These are phyloP conservation scores for Saccharomyces hybrid DNA, from an alignment of 1,139 yeast species.

Conservation along the genomic window DNA sequence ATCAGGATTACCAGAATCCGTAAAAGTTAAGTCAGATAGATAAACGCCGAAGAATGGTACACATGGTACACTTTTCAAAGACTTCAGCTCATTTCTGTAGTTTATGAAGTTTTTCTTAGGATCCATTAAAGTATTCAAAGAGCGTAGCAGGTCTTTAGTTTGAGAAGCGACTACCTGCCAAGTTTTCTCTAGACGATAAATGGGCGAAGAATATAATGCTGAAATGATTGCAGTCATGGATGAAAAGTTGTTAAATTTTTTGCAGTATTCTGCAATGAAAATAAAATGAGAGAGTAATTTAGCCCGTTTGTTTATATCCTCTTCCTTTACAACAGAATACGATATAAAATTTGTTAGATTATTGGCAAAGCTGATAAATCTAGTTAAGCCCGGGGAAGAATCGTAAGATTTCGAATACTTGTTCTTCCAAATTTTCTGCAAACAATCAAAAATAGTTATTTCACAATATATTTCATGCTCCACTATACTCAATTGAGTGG, in stretches of 20 bases:
- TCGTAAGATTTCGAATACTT: conserved; percentile 51
- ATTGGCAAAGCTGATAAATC: conserved; percentile 71
- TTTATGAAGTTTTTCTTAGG: conserved; percentile 81
- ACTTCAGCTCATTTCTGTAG: conserved; percentile 71
- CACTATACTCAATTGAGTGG: conserved; percentile 75
- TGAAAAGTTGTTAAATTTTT: conserved; percentile 72
- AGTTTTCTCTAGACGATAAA: conserved; percentile 76
- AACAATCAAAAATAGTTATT: conserved; percentile 67
- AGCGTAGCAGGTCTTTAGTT: conserved; percentile 47
- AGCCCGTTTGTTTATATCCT: conserved; percentile 63
- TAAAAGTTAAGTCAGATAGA: conserved; percentile 81
- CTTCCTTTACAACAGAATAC: conserved; percentile 57
- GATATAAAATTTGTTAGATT: conserved; percentile 80
- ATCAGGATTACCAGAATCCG: conserved; percentile 86
- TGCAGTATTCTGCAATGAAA: conserved; percentile 72
- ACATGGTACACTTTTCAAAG: conserved; percentile 69
- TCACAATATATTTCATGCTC: conserved; percentile 64
- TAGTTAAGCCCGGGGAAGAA: conserved; percentile 46
- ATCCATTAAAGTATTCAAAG: conserved; percentile 81
- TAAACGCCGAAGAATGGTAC: conserved; percentile 37
- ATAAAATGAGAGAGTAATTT: conserved; percentile 67
- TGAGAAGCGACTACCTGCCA: conserved; percentile 65
- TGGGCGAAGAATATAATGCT: conserved; percentile 80
- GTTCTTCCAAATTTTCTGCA: conserved; percentile 73
- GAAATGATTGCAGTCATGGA: conserved; percentile 92